These are phyloP conservation scores for Podaxis sp. DNA, from an alignment of 768 basidiomycete species.

Conservation along the genomic window DNA sequence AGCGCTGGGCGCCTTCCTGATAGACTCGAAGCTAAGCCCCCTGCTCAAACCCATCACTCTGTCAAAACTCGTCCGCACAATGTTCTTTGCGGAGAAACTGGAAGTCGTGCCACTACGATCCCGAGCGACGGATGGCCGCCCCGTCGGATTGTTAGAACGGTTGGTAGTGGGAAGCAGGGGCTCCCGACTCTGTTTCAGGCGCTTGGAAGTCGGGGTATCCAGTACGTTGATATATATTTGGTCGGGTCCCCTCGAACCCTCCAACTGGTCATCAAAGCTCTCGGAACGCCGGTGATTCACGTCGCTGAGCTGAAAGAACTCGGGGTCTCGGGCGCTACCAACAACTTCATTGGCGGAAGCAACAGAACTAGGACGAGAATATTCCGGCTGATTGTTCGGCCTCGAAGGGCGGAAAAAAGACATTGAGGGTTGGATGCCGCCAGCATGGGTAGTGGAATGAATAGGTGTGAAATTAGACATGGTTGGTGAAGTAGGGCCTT, in stretches of 20 bases:
- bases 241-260: conserved; percentile 22
- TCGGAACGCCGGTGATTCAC: conserved; percentile 16
- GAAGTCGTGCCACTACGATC: conserved; percentile 24
- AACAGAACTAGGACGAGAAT: conserved; percentile 39
- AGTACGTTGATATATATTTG: conserved; percentile 26
- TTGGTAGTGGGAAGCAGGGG: conserved; percentile 58
- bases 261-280: conserved; percentile 21
- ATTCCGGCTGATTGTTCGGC: conserved; percentile 45
- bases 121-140: conserved; percentile 24
- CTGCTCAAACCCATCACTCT: conserved; percentile 51
- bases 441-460: conserved; percentile 51
- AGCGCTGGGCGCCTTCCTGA: conserved; percentile 29
- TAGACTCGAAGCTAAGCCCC: conserved; percentile 53
- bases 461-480: conserved; percentile 17
- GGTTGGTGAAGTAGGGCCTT: conserved; percentile 19
- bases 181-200: conserved; percentile 66
- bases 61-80: conserved; percentile 61
- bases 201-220: conserved; percentile 25
- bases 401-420: conserved; percentile 76
- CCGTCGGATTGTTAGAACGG: conserved; percentile 24
- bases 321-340: conserved; percentile 17
- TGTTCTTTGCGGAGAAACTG: conserved; percentile 21
- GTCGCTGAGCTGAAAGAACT: conserved; percentile 23
- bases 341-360: conserved; percentile 27
- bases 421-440: conserved; percentile 74